phyloP scores from a whole-genome alignment of 1,284 basidiomycete genomes.

The Tilletia setariae region DNA sequence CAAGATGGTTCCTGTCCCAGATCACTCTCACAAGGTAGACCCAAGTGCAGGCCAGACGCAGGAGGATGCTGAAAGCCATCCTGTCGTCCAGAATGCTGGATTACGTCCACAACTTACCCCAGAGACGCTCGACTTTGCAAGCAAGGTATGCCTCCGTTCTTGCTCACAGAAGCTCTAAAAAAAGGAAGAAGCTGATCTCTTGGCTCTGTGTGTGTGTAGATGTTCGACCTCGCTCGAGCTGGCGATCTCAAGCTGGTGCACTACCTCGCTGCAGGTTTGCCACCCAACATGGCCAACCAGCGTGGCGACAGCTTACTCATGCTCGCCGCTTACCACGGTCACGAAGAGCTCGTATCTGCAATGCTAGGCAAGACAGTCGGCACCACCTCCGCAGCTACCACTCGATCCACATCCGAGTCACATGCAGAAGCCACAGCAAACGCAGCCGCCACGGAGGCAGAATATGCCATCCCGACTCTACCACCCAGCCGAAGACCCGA shows the following conservation, averaged over 20 bases:
- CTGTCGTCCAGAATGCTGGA: no score
- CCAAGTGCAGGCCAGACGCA: no score
- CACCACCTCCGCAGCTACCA: conserved; percentile 3
- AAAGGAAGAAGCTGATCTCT: background rate
- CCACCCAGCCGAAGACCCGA: conserved; percentile 26
- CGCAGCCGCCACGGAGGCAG: background rate
- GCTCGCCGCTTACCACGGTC: conserved; percentile 76
- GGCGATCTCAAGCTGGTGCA: conserved; percentile 59
- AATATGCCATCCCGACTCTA: background rate
- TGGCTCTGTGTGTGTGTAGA: conserved; percentile 48
- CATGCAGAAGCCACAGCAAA: background rate
- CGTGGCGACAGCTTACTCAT: conserved; percentile 63
- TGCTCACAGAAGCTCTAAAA: background rate
- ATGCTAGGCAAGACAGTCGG: conserved; percentile 54
- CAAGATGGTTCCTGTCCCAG: no score
- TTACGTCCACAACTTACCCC: background rate
- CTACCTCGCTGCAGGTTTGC: conserved; percentile 71
- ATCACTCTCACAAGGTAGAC: no score
- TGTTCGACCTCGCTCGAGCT: conserved; percentile 71
- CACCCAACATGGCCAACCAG: conserved; percentile 71
- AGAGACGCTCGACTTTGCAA: background rate
- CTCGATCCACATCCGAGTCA: background rate
- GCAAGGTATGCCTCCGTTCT: background rate
- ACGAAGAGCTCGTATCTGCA: conserved; percentile 63
- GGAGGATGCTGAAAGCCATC: no score